These are phyloP conservation scores for Wickerhamomyces chambardii DNA, from an alignment of 805 yeast species.

Conservation along the genomic window DNA sequence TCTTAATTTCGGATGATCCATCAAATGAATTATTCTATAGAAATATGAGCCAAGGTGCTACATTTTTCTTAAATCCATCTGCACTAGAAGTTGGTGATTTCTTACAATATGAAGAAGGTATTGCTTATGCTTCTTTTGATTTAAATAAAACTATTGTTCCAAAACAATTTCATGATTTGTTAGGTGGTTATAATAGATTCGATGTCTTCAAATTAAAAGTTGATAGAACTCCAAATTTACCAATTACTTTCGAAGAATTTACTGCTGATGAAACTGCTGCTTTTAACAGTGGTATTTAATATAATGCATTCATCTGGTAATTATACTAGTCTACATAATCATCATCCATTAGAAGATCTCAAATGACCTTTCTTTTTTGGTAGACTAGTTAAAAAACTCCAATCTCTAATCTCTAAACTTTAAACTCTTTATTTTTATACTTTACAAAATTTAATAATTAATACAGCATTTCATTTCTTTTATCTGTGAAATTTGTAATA, in stretches of 20 bases:
- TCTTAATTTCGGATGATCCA: constrained; percentile 16
- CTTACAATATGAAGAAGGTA: constrained; percentile 14
- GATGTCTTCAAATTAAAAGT: constrained; percentile 15
- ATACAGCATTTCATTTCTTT: no score
- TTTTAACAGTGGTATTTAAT: no score
- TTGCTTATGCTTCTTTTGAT: constrained; percentile 17
- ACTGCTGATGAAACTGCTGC: no score
- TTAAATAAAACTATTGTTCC: constrained; percentile 15
- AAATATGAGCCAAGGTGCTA: constrained; percentile 13
- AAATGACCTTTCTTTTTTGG: no score
- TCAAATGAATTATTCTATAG: constrained; percentile 9
- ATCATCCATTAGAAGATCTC: no score
- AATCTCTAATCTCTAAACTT: no score
- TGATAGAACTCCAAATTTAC: constrained; percentile 6
- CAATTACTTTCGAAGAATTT: constrained; percentile 5
- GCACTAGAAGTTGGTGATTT: constrained; percentile 16
- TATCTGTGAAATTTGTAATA: no score
- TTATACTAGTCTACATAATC: no score
- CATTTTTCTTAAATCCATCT: constrained; percentile 13
- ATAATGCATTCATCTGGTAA: no score
- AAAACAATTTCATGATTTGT: constrained; percentile 17
- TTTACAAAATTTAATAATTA: no score
- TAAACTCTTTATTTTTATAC: no score
- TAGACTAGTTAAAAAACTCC: no score
- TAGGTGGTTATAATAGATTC: constrained; percentile 16